Evolutionary conservation across 1,284 basidiomycete genomes (phyloP).

Genomic region (Microbotryum violaceum): DNA sequence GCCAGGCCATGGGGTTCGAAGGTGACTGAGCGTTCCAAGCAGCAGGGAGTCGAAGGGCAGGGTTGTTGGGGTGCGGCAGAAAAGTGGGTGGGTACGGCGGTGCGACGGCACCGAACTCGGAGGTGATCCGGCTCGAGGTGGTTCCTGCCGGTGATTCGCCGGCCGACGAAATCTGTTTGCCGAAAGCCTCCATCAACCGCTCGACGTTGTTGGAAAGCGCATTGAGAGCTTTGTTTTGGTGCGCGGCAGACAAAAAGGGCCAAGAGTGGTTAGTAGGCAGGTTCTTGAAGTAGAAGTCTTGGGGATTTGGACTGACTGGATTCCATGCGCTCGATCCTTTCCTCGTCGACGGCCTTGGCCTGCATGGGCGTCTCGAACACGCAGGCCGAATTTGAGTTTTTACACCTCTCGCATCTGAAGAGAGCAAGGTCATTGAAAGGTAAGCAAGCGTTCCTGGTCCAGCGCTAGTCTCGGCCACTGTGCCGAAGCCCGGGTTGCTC

Average conservation of each 20-base stretch:
- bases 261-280: too few relatives aligned
- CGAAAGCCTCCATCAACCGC: not conserved
- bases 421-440: too few relatives aligned
- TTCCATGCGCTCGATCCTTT: conserved; percentile 4
- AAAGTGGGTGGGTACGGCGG: not conserved
- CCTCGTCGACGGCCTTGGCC: conserved; percentile 6
- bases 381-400: not conserved
- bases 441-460: too few relatives aligned
- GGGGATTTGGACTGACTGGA: not conserved
- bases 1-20: conserved; percentile 5
- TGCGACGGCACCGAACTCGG: not conserved
- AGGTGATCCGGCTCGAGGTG: not conserved
- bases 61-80: not conserved
- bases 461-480: too few relatives aligned
- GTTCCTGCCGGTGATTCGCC: not conserved
- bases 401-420: too few relatives aligned
- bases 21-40: conserved; percentile 8
- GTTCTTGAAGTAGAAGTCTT: too few relatives aligned
- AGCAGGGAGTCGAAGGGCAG: conserved; percentile 1
- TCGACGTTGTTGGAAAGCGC: not conserved
- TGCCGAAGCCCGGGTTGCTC: too few relatives aligned
- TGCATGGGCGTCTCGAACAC: conserved; percentile 8
- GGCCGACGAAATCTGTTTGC: not conserved
- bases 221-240: too few relatives aligned
- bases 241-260: too few relatives aligned